phyloP scores from a whole-genome alignment of 495 filamentous ascomycete species.

The Penicillium canariense region DNA sequence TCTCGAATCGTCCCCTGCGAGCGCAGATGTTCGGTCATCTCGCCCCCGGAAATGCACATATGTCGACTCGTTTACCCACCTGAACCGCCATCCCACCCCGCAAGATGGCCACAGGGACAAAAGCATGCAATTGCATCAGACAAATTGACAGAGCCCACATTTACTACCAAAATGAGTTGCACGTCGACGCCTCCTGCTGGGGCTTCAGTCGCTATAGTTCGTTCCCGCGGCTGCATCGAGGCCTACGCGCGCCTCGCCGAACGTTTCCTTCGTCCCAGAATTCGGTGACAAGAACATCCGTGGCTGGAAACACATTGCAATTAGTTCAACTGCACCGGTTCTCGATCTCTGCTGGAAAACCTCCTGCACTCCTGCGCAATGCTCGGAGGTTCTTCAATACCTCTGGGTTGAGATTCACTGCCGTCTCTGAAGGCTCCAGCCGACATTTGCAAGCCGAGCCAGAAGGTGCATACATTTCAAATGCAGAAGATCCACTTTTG shows the following conservation, averaged over 20 bases:
- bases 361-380: neutral
- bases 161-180: neutral
- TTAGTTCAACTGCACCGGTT: neutral
- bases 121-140: constrained; percentile 6
- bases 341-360: neutral
- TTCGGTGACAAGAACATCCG: neutral
- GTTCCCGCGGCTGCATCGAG: neutral
- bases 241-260: constrained; percentile 5
- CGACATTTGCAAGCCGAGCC: neutral
- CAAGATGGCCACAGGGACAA: constrained; percentile 15
- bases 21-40: constrained; percentile 1
- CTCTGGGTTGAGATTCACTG: neutral
- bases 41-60: neutral
- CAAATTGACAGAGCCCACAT: neutral
- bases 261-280: neutral
- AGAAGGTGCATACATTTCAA: neutral
- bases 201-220: neutral
- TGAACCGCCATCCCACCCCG: neutral
- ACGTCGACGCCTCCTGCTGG: neutral
- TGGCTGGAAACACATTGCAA: neutral
- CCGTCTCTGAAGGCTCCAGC: neutral
- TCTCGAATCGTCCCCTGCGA: neutral
- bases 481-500: neutral
- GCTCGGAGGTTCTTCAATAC: neutral
- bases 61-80: neutral